A percentile compares a stretch with the other conserved stretches of the same genome.
phyloP scores from a whole-genome alignment of 1,284 basidiomycete genomes.

The Austroboletus olivaceoglutinosus region DNA sequence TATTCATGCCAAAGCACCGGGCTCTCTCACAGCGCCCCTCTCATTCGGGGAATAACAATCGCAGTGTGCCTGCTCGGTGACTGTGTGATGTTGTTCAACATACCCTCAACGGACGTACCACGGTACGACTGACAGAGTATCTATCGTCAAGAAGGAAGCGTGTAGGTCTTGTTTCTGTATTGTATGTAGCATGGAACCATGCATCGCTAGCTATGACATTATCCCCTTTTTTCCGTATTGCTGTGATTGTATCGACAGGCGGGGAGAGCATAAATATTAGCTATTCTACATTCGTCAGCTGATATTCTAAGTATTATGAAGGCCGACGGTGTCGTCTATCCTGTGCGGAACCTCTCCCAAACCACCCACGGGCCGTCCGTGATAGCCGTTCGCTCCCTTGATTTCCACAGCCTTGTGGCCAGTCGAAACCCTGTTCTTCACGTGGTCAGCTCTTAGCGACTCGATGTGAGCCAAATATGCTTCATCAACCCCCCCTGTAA shows the following conservation, averaged over 20 bases:
- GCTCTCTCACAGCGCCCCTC: constrained; percentile 58
- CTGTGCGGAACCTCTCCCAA: constrained; percentile 50
- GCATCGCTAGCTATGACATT: constrained; percentile 6
- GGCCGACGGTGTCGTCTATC: constrained; percentile 70
- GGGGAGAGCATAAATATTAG: constrained; percentile 1
- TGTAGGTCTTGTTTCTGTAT: constrained; percentile 11
- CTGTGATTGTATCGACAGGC: constrained; percentile 3
- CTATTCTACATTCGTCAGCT: constrained; percentile 20
- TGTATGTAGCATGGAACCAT: constrained; percentile 14
- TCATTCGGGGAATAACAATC: constrained; percentile 21
- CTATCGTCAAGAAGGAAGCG: constrained; percentile 3
- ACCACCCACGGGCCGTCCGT: constrained; percentile 25
- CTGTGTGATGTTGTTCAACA: not conserved
- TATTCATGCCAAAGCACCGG: constrained; percentile 76
- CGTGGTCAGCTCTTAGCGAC: constrained; percentile 80
- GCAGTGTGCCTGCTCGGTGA: constrained; percentile 26
- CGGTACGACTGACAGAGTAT: constrained; percentile 7
- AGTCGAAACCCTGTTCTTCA: constrained; percentile 49
- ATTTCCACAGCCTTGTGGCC: constrained; percentile 37
- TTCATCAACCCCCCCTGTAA: constrained; percentile 94
- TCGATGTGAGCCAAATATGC: constrained; percentile 81
- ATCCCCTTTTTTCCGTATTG: constrained; percentile 1
- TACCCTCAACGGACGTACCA: not conserved
- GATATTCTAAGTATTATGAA: constrained; percentile 67
- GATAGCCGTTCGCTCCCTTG: constrained; percentile 33